phyloP scores from a whole-genome alignment of 116 monocot genomes.

The Papilionanthe hybrid region DNA sequence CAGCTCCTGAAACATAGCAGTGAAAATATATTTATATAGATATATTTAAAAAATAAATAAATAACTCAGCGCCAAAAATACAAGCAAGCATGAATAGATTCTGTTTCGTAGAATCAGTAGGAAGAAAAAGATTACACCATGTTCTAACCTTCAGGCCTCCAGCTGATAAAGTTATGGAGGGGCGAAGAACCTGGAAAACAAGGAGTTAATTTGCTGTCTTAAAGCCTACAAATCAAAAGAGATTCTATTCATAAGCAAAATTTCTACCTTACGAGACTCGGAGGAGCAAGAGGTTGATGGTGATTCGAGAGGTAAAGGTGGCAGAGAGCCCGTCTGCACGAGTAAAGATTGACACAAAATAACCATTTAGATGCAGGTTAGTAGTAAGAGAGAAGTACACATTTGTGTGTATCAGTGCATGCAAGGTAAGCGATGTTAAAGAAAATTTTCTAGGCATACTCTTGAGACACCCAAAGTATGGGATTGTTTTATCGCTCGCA shows the following conservation, averaged over 20 bases:
- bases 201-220: background rate
- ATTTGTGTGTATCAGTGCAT: no score
- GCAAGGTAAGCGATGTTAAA: no score
- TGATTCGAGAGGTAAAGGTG: background rate
- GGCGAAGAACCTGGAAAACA: conserved; percentile 2
- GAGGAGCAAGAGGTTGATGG: background rate
- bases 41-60: no score
- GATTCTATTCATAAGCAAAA: background rate
- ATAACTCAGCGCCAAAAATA: background rate
- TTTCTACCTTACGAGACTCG: conserved; percentile 1
- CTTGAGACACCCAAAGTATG: background rate
- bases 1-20: conserved; percentile 13
- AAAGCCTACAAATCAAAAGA: background rate
- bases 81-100: background rate
- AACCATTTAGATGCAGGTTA: background rate
- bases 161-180: background rate
- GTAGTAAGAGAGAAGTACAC: background rate
- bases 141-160: conserved; percentile 6
- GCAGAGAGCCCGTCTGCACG: background rate
- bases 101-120: no score
- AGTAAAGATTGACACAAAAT: background rate
- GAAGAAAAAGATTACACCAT: no score
- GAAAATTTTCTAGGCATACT: background rate
- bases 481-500: background rate
- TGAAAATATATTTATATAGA: background rate